Evolutionary conservation across 805 yeast species (phyloP).

Genomic region (Cyberlindnera galapagoensis): DNA sequence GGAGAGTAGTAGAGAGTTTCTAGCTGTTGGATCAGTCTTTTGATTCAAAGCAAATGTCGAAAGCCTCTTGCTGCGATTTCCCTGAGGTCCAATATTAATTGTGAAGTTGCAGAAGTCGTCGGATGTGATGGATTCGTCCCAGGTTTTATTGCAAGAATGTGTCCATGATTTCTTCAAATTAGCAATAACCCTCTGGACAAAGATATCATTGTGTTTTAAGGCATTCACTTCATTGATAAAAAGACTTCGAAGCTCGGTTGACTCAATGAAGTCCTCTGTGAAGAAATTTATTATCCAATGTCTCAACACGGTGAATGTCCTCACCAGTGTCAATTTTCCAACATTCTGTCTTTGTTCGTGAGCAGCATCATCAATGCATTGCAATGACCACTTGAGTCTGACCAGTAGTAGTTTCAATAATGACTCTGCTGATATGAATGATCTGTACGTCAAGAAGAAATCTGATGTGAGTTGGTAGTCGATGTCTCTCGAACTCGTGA

Average conservation of each 20-base stretch:
- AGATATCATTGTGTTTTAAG: constrained; percentile 14
- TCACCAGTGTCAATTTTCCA: constrained; percentile 63
- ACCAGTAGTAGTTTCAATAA: constrained; percentile 56
- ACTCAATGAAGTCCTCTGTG: constrained; percentile 69
- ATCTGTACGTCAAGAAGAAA: constrained; percentile 78
- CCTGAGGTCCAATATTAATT: constrained; percentile 23
- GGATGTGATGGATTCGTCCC: constrained; percentile 27
- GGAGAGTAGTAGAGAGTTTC: constrained; percentile 35
- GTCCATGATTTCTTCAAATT: constrained; percentile 49
- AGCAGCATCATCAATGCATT: constrained; percentile 22
- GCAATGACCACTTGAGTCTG: constrained; percentile 69
- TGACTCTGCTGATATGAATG: constrained; percentile 52
- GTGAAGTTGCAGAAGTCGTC: constrained; percentile 17
- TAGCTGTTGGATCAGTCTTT: constrained; percentile 31
- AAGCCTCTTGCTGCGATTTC: constrained; percentile 25
- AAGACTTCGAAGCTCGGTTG: constrained; percentile 38
- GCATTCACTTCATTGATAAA: constrained; percentile 33
- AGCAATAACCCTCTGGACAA: constrained; percentile 32
- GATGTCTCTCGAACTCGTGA: constrained; percentile 28
- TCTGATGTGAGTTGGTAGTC: constrained; percentile 79
- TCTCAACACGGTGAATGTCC: constrained; percentile 82
- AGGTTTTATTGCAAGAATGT: constrained; percentile 23
- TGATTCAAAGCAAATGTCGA: constrained; percentile 33
- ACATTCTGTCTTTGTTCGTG: constrained; percentile 30
- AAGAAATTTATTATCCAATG: constrained; percentile 90